Evolutionary conservation across 2,329 filamentous ascomycete genomes (phyloP).

Genomic region (Penicillium sp.): DNA sequence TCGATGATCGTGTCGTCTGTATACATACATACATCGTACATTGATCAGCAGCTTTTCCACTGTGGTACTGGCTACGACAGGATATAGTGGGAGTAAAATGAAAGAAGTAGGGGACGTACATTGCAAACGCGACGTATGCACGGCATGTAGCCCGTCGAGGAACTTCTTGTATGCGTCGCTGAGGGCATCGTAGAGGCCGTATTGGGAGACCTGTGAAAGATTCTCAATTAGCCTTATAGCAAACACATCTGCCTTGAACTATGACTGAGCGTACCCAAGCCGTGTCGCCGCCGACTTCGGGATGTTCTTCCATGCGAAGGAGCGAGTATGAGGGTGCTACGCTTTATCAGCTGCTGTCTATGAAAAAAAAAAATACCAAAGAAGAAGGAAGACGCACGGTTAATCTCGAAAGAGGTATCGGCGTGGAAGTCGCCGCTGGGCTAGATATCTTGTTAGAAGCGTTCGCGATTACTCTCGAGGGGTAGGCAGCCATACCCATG

Average conservation of each 20-base stretch:
- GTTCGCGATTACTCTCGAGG: too few relatives aligned
- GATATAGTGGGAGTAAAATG: not conserved
- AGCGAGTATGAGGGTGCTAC: constrained; percentile 55
- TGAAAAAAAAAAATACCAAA: accelerated
- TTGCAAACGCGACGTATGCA: constrained; percentile 47
- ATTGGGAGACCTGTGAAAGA: constrained; percentile 36
- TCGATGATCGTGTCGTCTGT: constrained; percentile 53
- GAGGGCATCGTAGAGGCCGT: constrained; percentile 43
- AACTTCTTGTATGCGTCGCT: constrained; percentile 42
- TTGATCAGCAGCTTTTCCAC: too few relatives aligned
- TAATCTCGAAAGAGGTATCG: constrained; percentile 58
- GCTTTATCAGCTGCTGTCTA: not conserved
- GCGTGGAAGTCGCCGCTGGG: constrained; percentile 54
- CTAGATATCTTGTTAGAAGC: constrained; percentile 21
- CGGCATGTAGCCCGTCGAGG: constrained; percentile 50
- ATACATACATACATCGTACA: not conserved
- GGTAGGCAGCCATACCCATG: constrained; percentile 38
- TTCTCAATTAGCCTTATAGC: not conserved
- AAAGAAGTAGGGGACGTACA: not conserved
- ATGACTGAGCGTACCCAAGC: constrained; percentile 44
- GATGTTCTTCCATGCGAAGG: constrained; percentile 58
- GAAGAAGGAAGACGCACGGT: constrained; percentile 36
- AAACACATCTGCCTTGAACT: not conserved
- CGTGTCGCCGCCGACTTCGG: constrained; percentile 54
- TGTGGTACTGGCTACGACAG: too few relatives aligned